These are phyloP conservation scores for Stylosanthes scabra DNA, from an alignment of 331 rosid species.

Conservation along the genomic window DNA sequence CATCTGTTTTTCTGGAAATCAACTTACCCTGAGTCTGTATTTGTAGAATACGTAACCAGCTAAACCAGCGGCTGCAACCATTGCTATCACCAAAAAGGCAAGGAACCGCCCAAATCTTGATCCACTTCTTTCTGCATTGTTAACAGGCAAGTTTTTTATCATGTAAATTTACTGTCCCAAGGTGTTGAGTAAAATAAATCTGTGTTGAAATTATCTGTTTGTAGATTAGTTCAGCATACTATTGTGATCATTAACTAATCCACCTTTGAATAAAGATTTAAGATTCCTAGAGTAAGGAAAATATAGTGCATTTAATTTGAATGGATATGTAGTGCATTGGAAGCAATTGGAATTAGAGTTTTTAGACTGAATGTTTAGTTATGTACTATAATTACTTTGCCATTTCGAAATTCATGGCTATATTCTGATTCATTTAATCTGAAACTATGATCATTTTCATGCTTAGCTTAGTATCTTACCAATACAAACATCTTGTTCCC, in stretches of 20 bases:
- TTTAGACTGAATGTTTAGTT: not conserved
- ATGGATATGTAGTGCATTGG: constrained; percentile 6
- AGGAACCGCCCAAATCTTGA: constrained; percentile 64
- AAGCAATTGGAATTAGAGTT: not conserved
- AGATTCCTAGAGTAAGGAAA: not conserved
- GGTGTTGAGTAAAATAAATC: too few species aligned
- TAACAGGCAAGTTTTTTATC: constrained; percentile 9
- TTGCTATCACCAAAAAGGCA: constrained; percentile 60
- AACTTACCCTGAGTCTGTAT: constrained; percentile 87
- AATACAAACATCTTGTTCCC: constrained; percentile 81
- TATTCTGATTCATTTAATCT: constrained; percentile 22
- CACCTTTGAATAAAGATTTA: constrained; percentile 5
- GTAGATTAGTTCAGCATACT: too few species aligned
- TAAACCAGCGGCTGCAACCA: constrained; percentile 61
- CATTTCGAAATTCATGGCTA: not conserved
- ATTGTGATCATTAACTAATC: not conserved
- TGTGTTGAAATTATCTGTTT: too few species aligned
- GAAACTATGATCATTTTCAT: not conserved
- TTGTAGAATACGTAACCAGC: constrained; percentile 92
- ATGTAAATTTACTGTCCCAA: not conserved
- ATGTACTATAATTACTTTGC: constrained; percentile 4
- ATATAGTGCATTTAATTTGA: not conserved
- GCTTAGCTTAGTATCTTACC: constrained; percentile 55
- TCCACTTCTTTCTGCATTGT: constrained; percentile 67
- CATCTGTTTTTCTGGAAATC: constrained; percentile 9